Base-by-base conservation (phyloP, 306 rosid genomes). In the Begonia masoniana region DNA sequence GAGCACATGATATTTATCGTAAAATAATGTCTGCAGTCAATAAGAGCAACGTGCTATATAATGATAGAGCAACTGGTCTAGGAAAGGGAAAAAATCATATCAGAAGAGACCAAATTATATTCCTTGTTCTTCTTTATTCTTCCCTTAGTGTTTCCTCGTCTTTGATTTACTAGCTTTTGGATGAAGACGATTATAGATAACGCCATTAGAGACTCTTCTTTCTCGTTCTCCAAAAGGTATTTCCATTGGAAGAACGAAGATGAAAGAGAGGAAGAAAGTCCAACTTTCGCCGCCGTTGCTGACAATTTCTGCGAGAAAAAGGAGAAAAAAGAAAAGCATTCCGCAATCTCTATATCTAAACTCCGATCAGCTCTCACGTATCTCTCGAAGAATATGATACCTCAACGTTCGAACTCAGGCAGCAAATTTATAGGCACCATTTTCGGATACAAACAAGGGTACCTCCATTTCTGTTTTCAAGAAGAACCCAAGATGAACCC, bases 201-300 rank as follows among this genome's bases (percentile, higher is more conserved):
- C 41, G 69, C 92, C 43, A 82, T 85, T 3, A 84, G 79, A 0
- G 96, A 83, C 51, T 69, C 92, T 10, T 89, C 95, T 9, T 74
- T 83, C 81, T 91, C 99, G 26, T 81, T 91, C 82, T 91, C 99
- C 13, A 70, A 76, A 13, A 72, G 94, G 10, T 85, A 78, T 57
- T 81, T 91, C 75, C 81, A 79, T 35, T 80, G 87, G 84, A 91
- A 66, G 41, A 85, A 76, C 1, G 78, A 73, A 0, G 70, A 72
- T 0, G 56, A 61, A 1, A 55, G 71, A 5, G 74, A 77, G 0
- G 74, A 75, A 43, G 79, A 59, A 57, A 41, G 75, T 68, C 63
- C 74, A 4, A 77, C 66, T 70, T 51, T 67, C 31, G 49, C 39
- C 39, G 26, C 9, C 64, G 79, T 9, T 77, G 81, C 59, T 71